Base-by-base conservation (phyloP, 1,284 basidiomycete genomes). In the Ustilago sp. region DNA sequence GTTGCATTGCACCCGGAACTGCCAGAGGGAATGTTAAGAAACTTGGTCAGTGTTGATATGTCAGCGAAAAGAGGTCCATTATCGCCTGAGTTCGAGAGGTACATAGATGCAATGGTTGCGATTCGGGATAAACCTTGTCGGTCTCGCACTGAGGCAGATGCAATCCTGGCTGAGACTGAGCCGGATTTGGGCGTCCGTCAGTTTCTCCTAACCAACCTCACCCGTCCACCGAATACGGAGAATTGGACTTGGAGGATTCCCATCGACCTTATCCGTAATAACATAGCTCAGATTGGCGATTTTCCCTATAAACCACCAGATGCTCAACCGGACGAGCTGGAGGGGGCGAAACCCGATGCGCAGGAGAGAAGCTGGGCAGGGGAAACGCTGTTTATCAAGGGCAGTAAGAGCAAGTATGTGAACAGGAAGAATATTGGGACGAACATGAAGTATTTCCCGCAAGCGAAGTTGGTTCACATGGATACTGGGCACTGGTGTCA, bases 161-260 rank as follows among this genome's bases (percentile, higher is more conserved):
- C 89, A 1, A 89, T 93, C n/a, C 86, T 94, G 17, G 84, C 88
- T 23, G 86, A 89, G 55, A 89, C 88, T 55, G 93, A 93, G 83
- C 85, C 64, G 19, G 91, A 94, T 68, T 83, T 90, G 1, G 87
- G 88, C 60, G 88, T 92, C 32, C 91, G 92, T 32, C 90, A 91
- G 17, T 95, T 95, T 87, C 88, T 95, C 17, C 88, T 95, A 43
- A 95, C 94, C 12, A 95, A 95, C 86, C 88, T 95, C 3, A 85
- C 89, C 11, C 76, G 84, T 13, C 81, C 87, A 8, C 79, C 86
- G 52, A 68, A 70, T 23, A 70, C 81, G 41, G 70, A 86, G 51
- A 80, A 82, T 0, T 87, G 90, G 56, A 89, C 87, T 68, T 95
- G 95, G 86, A 89, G 90, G 13, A 88, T 95, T 28, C 93, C 94